A percentile compares a stretch with the other conserved stretches of the same genome.
These are phyloP conservation scores for Pyrenochaeta sp. DNA, from an alignment of 2,329 filamentous ascomycete genomes.

Conservation along the genomic window DNA sequence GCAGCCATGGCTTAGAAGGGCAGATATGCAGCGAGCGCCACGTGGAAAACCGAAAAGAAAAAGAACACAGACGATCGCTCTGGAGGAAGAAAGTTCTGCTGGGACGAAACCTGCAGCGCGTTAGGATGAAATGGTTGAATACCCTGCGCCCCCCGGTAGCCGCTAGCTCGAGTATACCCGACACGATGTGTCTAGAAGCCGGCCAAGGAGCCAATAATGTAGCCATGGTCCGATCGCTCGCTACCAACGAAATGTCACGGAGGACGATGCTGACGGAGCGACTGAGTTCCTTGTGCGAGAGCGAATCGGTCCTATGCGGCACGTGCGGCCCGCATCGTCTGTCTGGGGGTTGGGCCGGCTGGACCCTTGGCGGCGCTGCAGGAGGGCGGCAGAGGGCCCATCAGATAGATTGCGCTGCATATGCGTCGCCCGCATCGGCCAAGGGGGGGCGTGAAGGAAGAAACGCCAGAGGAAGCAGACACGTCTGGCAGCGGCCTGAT, in stretches of 20 bases:
- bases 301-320: slow-evolving; percentile 4
- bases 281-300: background rate
- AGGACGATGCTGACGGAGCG: slow-evolving; percentile 1
- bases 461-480: background rate
- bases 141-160: slow-evolving; percentile 13
- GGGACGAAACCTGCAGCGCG: background rate
- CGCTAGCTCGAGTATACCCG: slow-evolving; percentile 4
- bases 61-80: background rate
- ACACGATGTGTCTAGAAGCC: slow-evolving; percentile 4
- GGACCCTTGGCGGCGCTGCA: slow-evolving; percentile 18
- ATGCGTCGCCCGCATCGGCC: background rate
- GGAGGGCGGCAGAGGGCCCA: slow-evolving; percentile 5
- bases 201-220: slow-evolving; percentile 13
- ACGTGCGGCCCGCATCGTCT: slow-evolving; percentile 18
- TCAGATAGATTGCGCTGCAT: slow-evolving; percentile 10
- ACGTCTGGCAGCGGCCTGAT: background rate
- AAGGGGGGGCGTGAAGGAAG: background rate
- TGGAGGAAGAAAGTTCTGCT: slow-evolving; percentile 1
- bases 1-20: slow-evolving; percentile 24
- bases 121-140: slow-evolving; percentile 7
- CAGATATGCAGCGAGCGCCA: slow-evolving; percentile 19
- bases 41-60: slow-evolving; percentile 6
- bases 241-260: slow-evolving; percentile 17
- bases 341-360: slow-evolving; percentile 12
- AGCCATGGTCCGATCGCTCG: slow-evolving; percentile 1